These are phyloP conservation scores for Podospora pseudoanserina DNA, from an alignment of 495 filamentous ascomycete genomes.

Conservation along the genomic window DNA sequence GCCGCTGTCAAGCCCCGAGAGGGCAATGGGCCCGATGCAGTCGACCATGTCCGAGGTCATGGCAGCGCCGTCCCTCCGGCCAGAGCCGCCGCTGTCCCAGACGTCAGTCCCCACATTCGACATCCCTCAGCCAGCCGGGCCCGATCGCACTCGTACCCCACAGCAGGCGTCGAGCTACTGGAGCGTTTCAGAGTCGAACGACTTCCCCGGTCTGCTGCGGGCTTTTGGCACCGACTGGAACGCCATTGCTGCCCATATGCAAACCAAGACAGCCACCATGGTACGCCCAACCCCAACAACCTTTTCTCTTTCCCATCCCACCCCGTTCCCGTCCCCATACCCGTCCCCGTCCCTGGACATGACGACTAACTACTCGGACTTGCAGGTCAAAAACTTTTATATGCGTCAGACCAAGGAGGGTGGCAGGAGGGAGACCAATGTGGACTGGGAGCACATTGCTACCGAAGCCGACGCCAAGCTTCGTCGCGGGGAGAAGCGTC, in stretches of 20 bases:
- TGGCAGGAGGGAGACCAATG: conserved; percentile 47
- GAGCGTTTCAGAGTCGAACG: conserved; percentile 85
- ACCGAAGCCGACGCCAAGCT: conserved; percentile 67
- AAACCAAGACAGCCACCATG: conserved; percentile 91
- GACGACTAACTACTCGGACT: conserved; percentile 9
- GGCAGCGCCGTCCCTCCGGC: conserved; percentile 47
- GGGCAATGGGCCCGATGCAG: conserved; percentile 28
- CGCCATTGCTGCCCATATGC: conserved; percentile 80
- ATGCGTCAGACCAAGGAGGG: conserved; percentile 69
- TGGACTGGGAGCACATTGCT: conserved; percentile 65
- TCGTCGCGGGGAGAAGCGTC: conserved; percentile 65
- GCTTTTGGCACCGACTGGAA: conserved; percentile 88
- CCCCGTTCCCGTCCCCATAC: too few relatives aligned
- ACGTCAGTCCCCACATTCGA: conserved; percentile 40
- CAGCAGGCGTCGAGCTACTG: conserved; percentile 86
- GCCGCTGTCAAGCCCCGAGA: conserved; percentile 36
- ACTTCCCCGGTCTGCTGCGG: conserved; percentile 72
- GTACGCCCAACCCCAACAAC: conserved; percentile 45
- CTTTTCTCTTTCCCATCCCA: conserved; percentile 6
- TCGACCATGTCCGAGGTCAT: conserved; percentile 46
- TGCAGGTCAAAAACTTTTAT: conserved; percentile 89
- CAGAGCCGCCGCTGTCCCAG: conserved; percentile 43
- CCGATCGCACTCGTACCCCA: conserved; percentile 48
- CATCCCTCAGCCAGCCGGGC: conserved; percentile 34
- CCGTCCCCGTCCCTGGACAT: not conserved